A percentile compares a stretch with the other conserved stretches of the same genome.
Conservation (phyloP, 495 filamentous ascomycete genomes). For the Trichoderma asperelloides region DNA sequence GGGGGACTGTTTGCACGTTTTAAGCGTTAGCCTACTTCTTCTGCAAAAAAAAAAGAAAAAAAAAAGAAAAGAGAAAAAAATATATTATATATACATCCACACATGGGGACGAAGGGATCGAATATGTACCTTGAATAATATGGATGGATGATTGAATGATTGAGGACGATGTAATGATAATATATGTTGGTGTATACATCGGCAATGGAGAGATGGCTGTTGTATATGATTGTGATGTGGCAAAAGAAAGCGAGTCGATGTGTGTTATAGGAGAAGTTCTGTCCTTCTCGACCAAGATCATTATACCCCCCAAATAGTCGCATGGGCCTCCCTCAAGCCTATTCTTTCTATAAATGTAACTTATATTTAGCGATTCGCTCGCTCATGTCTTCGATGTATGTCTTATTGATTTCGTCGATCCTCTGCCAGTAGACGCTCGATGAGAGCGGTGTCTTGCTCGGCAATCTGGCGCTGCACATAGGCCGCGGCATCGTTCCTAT, state of each 20-base stretch:
- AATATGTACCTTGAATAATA: background rate
- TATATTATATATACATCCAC: too few species aligned
- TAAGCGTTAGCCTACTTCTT: conserved; percentile 15
- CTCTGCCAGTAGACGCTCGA: background rate
- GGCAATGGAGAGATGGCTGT: background rate
- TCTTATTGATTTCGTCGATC: background rate
- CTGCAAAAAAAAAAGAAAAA: background rate
- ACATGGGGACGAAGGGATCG: background rate
- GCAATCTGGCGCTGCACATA: conserved; percentile 22
- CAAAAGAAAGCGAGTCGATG: background rate
- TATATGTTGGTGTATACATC: background rate
- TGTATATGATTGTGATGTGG: background rate
- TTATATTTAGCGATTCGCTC: background rate
- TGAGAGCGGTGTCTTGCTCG: background rate
- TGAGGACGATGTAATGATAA: background rate
- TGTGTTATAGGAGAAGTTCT: background rate
- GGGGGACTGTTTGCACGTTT: conserved; percentile 20
- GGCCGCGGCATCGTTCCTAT: conserved; percentile 13
- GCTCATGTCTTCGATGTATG: background rate
- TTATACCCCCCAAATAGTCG: background rate
- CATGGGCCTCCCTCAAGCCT: background rate
- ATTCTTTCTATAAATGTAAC: background rate
- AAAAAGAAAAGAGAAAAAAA: background rate
- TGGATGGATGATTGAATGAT: background rate
- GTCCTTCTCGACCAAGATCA: background rate